A percentile compares a stretch with the other conserved stretches of the same genome.
Evolutionary conservation across 352 stramenopile genomes (phyloP).

Genomic region (Phytophthora litchii): DNA sequence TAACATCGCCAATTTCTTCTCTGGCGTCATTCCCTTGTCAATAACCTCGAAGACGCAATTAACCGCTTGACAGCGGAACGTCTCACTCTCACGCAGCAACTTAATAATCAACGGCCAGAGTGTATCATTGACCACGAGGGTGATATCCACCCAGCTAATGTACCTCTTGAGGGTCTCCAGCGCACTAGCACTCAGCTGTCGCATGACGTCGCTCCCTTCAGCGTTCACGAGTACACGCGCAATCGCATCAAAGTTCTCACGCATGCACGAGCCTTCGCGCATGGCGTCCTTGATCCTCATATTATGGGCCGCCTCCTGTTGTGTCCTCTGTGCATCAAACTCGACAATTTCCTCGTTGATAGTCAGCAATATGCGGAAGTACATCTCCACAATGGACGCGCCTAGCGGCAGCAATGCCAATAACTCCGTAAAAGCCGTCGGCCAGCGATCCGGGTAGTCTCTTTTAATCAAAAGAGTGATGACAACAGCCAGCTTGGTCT

Average conservation of each 20-base stretch:
- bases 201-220: conserved; percentile 72
- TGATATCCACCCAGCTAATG: conserved; percentile 88
- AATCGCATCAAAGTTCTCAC: conserved; percentile 82
- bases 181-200: conserved; percentile 64
- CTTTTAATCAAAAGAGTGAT: conserved; percentile 85
- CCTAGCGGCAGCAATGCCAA: conserved; percentile 70
- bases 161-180: conserved; percentile 86
- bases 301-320: conserved; percentile 66
- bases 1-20: conserved; percentile 86
- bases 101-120: conserved; percentile 80
- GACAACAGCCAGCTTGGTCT: conserved; percentile 87
- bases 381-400: conserved; percentile 89
- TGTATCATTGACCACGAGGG: conserved; percentile 82
- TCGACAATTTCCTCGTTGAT: conserved; percentile 93
- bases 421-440: conserved; percentile 85
- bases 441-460: conserved; percentile 91
- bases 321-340: conserved; percentile 75
- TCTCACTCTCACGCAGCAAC: conserved; percentile 61
- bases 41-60: conserved; percentile 90
- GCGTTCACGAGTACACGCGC: conserved; percentile 83
- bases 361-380: conserved; percentile 88
- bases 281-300: conserved; percentile 91
- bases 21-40: conserved; percentile 84
- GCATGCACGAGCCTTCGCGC: conserved; percentile 76
- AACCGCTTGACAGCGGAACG: conserved; percentile 68